phyloP scores from a whole-genome alignment of 2,329 filamentous ascomycete species.

The Penicillium sp. region DNA sequence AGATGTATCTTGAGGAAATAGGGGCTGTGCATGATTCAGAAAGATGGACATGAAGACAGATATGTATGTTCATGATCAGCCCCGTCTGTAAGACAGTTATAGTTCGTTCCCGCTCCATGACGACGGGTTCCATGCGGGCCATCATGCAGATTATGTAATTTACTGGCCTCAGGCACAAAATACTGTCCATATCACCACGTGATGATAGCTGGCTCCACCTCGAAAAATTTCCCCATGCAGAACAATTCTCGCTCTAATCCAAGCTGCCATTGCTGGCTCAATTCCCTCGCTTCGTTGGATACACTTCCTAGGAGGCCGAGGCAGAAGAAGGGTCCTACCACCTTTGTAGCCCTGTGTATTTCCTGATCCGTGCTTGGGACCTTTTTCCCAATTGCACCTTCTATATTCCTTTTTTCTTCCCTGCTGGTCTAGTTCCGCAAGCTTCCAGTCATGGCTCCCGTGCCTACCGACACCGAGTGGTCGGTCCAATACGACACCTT shows the following conservation, averaged over 20 bases:
- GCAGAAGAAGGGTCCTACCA: constrained; percentile 15
- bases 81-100: not conserved
- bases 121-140: not conserved
- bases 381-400: not conserved
- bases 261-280: constrained; percentile 30
- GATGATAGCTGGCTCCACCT: constrained; percentile 41
- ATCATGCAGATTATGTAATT: not conserved
- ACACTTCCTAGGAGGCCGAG: constrained; percentile 16
- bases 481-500: constrained; percentile 82
- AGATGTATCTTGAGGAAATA: not conserved
- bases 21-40: not conserved
- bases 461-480: constrained; percentile 71
- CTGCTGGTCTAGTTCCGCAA: constrained; percentile 14
- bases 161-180: not conserved
- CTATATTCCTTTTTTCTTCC: constrained; percentile 15
- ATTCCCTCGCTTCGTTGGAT: constrained; percentile 23
- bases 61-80: not conserved
- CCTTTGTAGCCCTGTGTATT: not conserved
- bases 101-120: not conserved
- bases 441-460: constrained; percentile 52
- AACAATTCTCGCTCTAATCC: constrained; percentile 24
- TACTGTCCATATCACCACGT: constrained; percentile 39
- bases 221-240: constrained; percentile 44
- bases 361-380: not conserved
- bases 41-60: not conserved